Conservation (phyloP, 1,139 yeast species). For the Yamadazyma songkhlaensis region DNA sequence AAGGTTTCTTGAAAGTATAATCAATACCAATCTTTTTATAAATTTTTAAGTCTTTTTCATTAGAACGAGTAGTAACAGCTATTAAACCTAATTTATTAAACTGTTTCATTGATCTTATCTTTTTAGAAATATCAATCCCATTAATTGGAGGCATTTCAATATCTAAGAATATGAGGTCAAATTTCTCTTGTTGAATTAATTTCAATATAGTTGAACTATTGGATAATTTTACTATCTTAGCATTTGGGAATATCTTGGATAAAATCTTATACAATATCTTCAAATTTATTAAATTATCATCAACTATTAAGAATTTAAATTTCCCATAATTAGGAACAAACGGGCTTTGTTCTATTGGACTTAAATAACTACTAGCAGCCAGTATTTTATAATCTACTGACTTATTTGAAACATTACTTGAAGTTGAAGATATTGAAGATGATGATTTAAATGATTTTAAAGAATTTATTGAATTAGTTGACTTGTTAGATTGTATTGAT, state of each 20-base stretch:
- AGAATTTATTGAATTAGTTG: slow-evolving; percentile 6
- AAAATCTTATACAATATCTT: slow-evolving; percentile 35
- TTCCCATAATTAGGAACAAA: slow-evolving; percentile 22
- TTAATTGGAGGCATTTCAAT: slow-evolving; percentile 48
- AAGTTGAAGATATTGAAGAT: slow-evolving; percentile 8
- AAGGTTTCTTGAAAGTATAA: slow-evolving; percentile 41
- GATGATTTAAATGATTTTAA: slow-evolving; percentile 10
- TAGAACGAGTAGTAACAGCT: slow-evolving; percentile 42
- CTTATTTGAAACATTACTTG: slow-evolving; percentile 7
- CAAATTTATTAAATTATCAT: slow-evolving; percentile 43
- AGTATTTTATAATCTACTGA: slow-evolving; percentile 13
- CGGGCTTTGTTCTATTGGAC: slow-evolving; percentile 15
- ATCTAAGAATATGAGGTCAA: slow-evolving; percentile 40
- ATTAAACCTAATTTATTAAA: slow-evolving; percentile 30
- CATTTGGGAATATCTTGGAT: slow-evolving; percentile 33
- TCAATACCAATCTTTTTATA: slow-evolving; percentile 39
- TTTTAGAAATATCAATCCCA: slow-evolving; percentile 38
- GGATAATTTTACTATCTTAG: slow-evolving; percentile 25
- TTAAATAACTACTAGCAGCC: slow-evolving; percentile 10
- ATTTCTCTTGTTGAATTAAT: slow-evolving; percentile 18
- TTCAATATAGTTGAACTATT: slow-evolving; percentile 32
- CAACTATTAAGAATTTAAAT: slow-evolving; percentile 37
- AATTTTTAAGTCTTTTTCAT: slow-evolving; percentile 25
- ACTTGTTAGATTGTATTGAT: slow-evolving; percentile 6
- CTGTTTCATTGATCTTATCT: slow-evolving; percentile 20